phyloP scores from a whole-genome alignment of 306 rosid species.

The Prunus kanzakura region DNA sequence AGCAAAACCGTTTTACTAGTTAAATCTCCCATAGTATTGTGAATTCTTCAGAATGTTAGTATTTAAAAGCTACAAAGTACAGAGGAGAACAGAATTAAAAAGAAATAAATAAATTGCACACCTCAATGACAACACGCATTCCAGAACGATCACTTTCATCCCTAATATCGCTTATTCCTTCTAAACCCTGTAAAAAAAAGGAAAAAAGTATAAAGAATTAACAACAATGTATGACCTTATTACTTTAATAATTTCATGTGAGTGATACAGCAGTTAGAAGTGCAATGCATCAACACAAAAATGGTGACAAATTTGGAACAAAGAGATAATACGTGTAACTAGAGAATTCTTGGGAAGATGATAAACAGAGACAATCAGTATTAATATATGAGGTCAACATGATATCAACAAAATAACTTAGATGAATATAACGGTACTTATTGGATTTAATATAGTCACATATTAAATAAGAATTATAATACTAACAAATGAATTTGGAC shows the following conservation, averaged over 20 bases:
- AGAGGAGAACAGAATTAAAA: neutral
- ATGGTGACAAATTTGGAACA: no score
- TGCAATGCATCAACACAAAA: no score
- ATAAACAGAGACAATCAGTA: no score
- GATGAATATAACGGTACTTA: neutral
- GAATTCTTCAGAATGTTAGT: neutral
- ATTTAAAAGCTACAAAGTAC: conserved; percentile 3
- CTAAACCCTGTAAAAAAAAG: conserved; percentile 52
- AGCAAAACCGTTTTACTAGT: neutral
- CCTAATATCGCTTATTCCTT: conserved; percentile 87
- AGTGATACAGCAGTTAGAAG: no score
- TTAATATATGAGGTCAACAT: no score
- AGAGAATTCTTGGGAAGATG: no score
- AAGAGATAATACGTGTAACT: no score
- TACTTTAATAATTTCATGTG: neutral
- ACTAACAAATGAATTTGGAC: neutral
- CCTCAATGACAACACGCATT: conserved; percentile 96
- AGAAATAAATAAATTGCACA: conserved; percentile 2
- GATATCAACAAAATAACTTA: no score
- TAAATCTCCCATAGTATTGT: neutral
- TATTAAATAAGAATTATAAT: no score
- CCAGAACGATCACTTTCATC: conserved; percentile 98
- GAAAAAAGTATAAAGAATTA: neutral
- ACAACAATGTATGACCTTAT: no score
- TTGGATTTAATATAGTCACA: neutral